phyloP scores from a whole-genome alignment of 805 yeast genomes.

The Saccharomycopsis malanga region DNA sequence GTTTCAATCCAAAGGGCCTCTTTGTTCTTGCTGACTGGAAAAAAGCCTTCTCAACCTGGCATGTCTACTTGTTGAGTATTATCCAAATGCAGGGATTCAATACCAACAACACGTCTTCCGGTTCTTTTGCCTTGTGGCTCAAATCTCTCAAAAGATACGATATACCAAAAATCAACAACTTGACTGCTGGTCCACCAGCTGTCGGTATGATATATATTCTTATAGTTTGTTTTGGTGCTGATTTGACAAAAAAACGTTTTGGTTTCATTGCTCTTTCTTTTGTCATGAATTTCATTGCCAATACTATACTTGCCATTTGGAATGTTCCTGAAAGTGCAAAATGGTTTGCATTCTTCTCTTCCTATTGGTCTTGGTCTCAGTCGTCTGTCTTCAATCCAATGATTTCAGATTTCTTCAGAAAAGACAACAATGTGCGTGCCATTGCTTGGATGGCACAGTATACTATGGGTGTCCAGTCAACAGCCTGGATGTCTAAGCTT shows the following conservation, averaged over 20 bases:
- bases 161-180: conserved; percentile 40
- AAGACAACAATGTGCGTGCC: conserved; percentile 49
- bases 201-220: conserved; percentile 47
- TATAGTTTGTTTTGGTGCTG: conserved; percentile 42
- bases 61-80: conserved; percentile 47
- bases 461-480: conserved; percentile 38
- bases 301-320: conserved; percentile 52
- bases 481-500: conserved; percentile 31
- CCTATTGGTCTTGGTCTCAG: conserved; percentile 56
- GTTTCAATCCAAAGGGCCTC: conserved; percentile 29
- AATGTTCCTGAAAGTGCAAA: conserved; percentile 49
- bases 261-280: conserved; percentile 47
- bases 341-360: conserved; percentile 57
- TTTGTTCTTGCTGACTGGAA: conserved; percentile 42
- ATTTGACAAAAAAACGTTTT: conserved; percentile 44
- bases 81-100: conserved; percentile 59
- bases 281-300: conserved; percentile 47
- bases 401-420: conserved; percentile 50
- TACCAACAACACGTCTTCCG: conserved; percentile 49
- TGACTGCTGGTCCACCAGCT: conserved; percentile 51
- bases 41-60: conserved; percentile 44
- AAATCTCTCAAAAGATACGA: conserved; percentile 40
- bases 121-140: conserved; percentile 58
- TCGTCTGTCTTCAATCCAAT: conserved; percentile 56
- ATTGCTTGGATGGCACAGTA: conserved; percentile 52